phyloP scores from a whole-genome alignment of 2,329 filamentous ascomycete species.

The Blastomyces silverae region DNA sequence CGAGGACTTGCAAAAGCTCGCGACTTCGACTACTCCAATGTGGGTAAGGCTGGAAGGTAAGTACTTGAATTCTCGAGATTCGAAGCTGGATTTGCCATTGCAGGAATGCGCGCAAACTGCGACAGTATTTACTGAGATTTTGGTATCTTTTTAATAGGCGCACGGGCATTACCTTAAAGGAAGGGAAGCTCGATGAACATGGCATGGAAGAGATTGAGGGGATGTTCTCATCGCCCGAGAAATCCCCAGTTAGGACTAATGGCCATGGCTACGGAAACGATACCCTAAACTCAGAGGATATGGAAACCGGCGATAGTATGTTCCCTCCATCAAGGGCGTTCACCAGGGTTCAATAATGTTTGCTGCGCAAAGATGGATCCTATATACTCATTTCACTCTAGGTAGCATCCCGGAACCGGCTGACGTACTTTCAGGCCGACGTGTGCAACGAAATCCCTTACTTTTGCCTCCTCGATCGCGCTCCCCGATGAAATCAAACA shows the following conservation, averaged over 20 bases:
- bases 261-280: conserved; percentile 34
- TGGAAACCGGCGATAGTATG: conserved; percentile 60
- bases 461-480: conserved; percentile 39
- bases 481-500: conserved; percentile 42
- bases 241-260: conserved; percentile 42
- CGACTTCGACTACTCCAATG: conserved; percentile 44
- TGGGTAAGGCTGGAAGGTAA: conserved; percentile 45
- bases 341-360: neutral
- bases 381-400: conserved; percentile 21
- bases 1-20: conserved; percentile 38
- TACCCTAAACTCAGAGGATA: conserved; percentile 50
- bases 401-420: conserved; percentile 39
- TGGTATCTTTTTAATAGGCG: conserved; percentile 52
- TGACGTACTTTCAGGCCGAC: conserved; percentile 36
- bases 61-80: neutral
- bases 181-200: conserved; percentile 80
- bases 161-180: conserved; percentile 76
- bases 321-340: conserved; percentile 17
- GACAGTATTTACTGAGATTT: conserved; percentile 20
- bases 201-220: conserved; percentile 82
- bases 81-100: neutral
- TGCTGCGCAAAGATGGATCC: neutral
- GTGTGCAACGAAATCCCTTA: conserved; percentile 31
- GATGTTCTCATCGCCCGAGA: conserved; percentile 82
- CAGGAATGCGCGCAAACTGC: conserved; percentile 5